Base-by-base conservation (phyloP, 2,329 filamentous ascomycete species). In the Hypoxylon sp. region DNA sequence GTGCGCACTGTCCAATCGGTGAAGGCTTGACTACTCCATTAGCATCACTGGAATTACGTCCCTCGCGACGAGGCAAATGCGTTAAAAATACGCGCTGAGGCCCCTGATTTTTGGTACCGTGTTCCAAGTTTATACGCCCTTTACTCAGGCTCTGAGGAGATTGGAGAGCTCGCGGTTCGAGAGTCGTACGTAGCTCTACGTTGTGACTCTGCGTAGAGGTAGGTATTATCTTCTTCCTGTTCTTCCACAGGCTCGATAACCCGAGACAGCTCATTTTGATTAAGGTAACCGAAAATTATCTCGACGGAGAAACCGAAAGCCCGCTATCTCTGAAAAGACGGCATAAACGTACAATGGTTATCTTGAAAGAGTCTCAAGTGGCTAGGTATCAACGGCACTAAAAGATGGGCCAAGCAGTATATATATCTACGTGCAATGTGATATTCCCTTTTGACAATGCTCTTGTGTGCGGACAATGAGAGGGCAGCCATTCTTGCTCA, bases 381-480 rank as follows among this genome's bases (percentile, higher is more conserved):
- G 19, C 49, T 28, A 59, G 11, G 14, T 10, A 19, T 43, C 2
- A 30, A 28, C 19, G 14, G 38, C 45, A 49, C 23, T 10, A 43
- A 36, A 17, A 25, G 14, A 6, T 19, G 19, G 5, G 45, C 6
- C 48, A 1, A 30, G n/a, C 5, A 11, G 1, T 25, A 19, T 50
- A 59, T 59, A 59, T 59, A 50, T 28, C 9, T 50, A 17, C 32
- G 36, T 5, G 32, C 23, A 23, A 4, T 30, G 23, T n/a, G 17
- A 7, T 25, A 41, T 23, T 30, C 30, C 21, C 9, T 30, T 23
- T 3, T 5, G 7, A 67, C 59, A 67, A 67, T 23, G 43, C 2
- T 3, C 50, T 67, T 67, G 55, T 63, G 2, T 7, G 10, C 5
- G 10, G 34, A 63, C 64, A 63, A 59, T 32, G 7, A 6, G 30